A percentile compares a stretch with the other conserved stretches of the same genome.
phyloP scores from a whole-genome alignment of 2,329 filamentous ascomycete genomes.

The Trichophyton simii region DNA sequence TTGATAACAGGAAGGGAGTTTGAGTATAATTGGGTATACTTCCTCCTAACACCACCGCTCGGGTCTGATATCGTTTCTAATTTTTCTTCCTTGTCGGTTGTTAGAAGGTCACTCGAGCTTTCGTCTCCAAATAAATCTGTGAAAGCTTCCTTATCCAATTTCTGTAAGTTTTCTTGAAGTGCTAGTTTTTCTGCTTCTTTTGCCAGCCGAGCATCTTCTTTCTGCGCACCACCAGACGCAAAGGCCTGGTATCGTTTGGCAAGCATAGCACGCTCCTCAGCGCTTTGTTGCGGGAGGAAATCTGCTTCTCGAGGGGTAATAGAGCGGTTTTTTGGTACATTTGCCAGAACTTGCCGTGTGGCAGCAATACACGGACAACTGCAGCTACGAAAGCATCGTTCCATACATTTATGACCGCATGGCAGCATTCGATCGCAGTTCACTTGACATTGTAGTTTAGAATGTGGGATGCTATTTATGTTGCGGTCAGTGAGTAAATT shows the following conservation, averaged over 20 bases:
- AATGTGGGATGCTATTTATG: conserved; percentile 29
- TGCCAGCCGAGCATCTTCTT: conserved; percentile 18
- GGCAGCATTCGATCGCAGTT: conserved; percentile 23
- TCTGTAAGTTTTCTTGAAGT: conserved; percentile 10
- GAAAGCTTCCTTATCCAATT: conserved; percentile 13
- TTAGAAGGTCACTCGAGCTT: not conserved
- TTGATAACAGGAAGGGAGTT: not conserved
- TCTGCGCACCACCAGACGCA: conserved; percentile 22
- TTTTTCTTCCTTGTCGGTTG: not conserved
- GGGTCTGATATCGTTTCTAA: not conserved
- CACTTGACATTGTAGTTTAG: conserved; percentile 24
- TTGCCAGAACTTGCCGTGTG: not conserved
- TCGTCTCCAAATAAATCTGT: conserved; percentile 13
- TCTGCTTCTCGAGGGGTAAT: not conserved
- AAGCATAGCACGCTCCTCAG: conserved; percentile 10
- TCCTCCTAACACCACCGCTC: conserved; percentile 4
- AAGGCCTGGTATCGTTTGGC: conserved; percentile 19
- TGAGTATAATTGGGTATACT: conserved; percentile 9
- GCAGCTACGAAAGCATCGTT: conserved; percentile 24
- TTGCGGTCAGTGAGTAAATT: not conserved
- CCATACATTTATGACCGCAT: conserved; percentile 30
- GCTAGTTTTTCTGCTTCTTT: conserved; percentile 11
- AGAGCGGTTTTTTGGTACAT: not conserved
- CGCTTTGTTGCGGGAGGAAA: not conserved
- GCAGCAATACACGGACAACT: conserved; percentile 18